These are phyloP conservation scores for Emergomyces orientalis DNA, from an alignment of 2,329 filamentous ascomycete genomes.

Conservation along the genomic window DNA sequence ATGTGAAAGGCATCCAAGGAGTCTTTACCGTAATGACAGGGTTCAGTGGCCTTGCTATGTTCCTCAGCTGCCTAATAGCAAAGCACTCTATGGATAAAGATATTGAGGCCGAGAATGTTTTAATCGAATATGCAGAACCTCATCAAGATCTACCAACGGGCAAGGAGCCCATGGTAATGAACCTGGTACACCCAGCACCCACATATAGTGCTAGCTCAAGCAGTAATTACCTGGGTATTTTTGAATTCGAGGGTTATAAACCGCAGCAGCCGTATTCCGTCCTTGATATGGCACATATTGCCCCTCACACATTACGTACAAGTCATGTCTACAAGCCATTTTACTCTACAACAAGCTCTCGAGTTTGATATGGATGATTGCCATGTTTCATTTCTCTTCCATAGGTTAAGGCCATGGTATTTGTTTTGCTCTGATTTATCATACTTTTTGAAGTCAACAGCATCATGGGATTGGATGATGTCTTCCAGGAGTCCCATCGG, in stretches of 20 bases:
- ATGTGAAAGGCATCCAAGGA: constrained; percentile 4
- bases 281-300: background rate
- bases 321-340: background rate
- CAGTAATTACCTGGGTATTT: background rate
- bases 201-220: background rate
- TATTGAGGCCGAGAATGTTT: background rate
- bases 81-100: constrained; percentile 5
- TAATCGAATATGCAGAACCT: background rate
- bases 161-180: background rate
- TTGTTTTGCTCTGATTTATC: background rate
- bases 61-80: constrained; percentile 6
- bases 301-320: background rate
- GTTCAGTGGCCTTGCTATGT: constrained; percentile 4
- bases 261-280: background rate
- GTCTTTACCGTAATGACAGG: constrained; percentile 6
- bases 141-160: background rate
- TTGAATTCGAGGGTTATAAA: background rate
- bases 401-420: background rate
- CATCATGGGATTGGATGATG: background rate
- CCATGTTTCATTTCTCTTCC: background rate
- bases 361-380: background rate
- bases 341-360: background rate
- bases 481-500: background rate
- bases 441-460: background rate
- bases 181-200: background rate